Percentiles rank a stretch among this genome's conserved stretches.
Evolutionary conservation across 768 basidiomycete genomes (phyloP).

Genomic region (Leccinum subgranulosum): DNA sequence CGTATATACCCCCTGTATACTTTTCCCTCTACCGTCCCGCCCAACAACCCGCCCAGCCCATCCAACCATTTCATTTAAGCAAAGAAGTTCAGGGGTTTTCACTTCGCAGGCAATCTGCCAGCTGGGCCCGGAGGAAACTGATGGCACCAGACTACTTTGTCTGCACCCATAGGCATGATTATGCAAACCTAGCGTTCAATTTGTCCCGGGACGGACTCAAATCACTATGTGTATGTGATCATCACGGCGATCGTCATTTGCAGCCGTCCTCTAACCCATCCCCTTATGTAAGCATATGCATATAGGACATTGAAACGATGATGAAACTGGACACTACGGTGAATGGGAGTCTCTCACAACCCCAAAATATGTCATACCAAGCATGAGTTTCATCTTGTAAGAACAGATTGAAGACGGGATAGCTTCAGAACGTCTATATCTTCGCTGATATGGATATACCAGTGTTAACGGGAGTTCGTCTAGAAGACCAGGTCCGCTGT

Average conservation of each 20-base stretch:
- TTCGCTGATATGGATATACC: constrained; percentile 57
- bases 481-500: constrained; percentile 50
- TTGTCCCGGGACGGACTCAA: no score
- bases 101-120: no score
- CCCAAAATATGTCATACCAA: constrained; percentile 47
- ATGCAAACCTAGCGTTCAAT: no score
- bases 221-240: neutral
- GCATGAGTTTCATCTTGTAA: constrained; percentile 26
- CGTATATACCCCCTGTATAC: no score
- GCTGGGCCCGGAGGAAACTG: no score
- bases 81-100: no score
- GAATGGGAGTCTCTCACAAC: constrained; percentile 58
- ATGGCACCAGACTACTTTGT: no score
- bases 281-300: neutral
- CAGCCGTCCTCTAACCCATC: neutral
- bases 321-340: constrained; percentile 50
- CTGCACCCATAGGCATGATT: no score
- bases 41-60: no score
- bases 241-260: neutral
- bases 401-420: neutral
- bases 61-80: no score
- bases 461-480: constrained; percentile 50
- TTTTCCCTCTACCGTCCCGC: no score
- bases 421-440: constrained; percentile 38
- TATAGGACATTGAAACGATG: neutral